Base-by-base conservation (phyloP, 768 basidiomycete genomes). In the Kwoniella mangroviensis region DNA sequence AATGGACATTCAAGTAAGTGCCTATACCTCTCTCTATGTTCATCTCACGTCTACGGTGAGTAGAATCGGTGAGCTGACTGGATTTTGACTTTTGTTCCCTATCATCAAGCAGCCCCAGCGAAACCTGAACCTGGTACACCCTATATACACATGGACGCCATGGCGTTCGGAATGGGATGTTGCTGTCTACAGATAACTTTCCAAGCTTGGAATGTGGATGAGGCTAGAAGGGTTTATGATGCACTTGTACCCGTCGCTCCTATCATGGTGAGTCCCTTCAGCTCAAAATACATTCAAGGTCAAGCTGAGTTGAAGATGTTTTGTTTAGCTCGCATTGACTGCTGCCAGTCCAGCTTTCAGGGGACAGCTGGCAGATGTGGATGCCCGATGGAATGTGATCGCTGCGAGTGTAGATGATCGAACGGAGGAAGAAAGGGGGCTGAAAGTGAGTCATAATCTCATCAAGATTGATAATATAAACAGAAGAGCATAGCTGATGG, bases 91-190 rank as follows among this genome's bases (percentile, higher is more conserved):
- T 7, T 34, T 34, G 34, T 34, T 7, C 6, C 4, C 34, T 34
- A 34, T 7, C 34, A 34, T 34, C 34, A 34, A 34, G 34, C 55
- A 75, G 71, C 58, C 19, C 68, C 75, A 22, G 67, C 73, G 63
- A 72, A 55, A 26, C 64, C 65, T 40, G 52, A 62, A 54, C 62
- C 68, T 63, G 70, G 69, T 45, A 70, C 24, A 68, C 67, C 64
- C 81, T 95, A 98, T 83, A 92, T 99, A 72, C 98, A 98, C 82
- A 88, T 98, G 86, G 97, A 99, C 82, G 95, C 97, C 10, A 98
- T 98, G 97, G 96, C 95, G 34, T 99, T 99, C 82, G 97, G 97
- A 57, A 99, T 98, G 97, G 97, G 97, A 6, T 98, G 96, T 75
- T 96, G 93, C 78, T 98, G 97, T 83, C 86, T 99, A 62, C 97